These are phyloP conservation scores for Symbiodinium pilosum DNA, from an alignment of 73 alveolate genomes.

Conservation along the genomic window DNA sequence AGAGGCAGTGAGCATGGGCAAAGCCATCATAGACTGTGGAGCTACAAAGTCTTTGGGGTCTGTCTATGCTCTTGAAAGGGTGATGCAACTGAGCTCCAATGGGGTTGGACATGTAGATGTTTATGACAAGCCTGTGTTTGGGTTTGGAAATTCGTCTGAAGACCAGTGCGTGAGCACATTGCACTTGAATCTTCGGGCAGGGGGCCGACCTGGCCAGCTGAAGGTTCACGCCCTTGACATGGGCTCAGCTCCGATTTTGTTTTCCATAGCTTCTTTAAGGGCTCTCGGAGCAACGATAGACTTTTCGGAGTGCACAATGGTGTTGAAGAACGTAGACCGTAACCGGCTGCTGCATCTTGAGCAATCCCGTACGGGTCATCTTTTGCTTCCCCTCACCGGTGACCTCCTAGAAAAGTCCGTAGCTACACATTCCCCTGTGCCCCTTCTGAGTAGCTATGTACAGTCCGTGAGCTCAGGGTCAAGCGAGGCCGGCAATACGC, in stretches of 20 bases:
- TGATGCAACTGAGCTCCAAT: background rate
- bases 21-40: background rate
- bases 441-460: no score
- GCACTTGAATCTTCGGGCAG: background rate
- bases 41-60: background rate
- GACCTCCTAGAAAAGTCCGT: background rate
- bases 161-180: background rate
- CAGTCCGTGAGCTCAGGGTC: no score
- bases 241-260: background rate
- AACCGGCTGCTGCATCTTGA: background rate
- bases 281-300: background rate
- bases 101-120: background rate
- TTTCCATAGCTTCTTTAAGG: background rate
- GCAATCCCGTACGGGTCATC: background rate
- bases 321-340: background rate
- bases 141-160: background rate
- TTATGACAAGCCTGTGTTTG: background rate
- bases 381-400: background rate
- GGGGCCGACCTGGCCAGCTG: background rate
- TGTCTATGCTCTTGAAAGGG: background rate
- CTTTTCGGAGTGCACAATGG: background rate
- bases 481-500: no score
- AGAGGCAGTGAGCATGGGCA: background rate
- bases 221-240: background rate
- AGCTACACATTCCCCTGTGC: background rate